Base-by-base conservation (phyloP, 2,329 filamentous ascomycete species). In the Teratosphaeriaceae sp. region DNA sequence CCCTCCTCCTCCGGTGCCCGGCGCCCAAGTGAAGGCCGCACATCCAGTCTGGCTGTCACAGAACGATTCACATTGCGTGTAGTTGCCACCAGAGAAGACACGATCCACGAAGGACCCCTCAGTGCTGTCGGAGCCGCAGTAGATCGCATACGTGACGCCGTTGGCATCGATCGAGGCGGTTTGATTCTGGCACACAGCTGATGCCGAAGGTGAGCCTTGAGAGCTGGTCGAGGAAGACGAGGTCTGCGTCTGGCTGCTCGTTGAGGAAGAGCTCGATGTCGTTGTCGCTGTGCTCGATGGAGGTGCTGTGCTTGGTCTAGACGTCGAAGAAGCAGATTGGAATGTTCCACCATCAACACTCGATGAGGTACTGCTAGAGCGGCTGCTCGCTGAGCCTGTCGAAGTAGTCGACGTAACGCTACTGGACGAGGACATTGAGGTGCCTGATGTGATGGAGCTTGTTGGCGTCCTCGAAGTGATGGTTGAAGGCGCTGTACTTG, bases 1-100 rank as follows among this genome's bases (percentile, higher is more conserved):
- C 5, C 42, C 42, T n/a, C 42, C 42, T 35, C 18, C 22, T 22
- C 12, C 24, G n/a, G 35, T 18, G 30, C 31, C 27, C 4, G 33
- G 33, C 16, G 23, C n/a, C 40, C 40, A 47, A 8, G 29, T 18
- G 23, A 24, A 47, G 5, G 38, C 46, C 6, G 34, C 42, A 31
- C 51, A 54, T 3, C 29, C 42, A 8, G 36, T 19, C 6, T 38
- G 43, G 22, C 38, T 38, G 38, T 54, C 51, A 26, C 51, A 54
- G 15, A 43, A 35, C 16, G 36, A 38, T 22, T 50, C 40, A 36
- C 51, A 54, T n/a, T 47, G 47, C 13, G 34, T 41, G 35, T 43
- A 52, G 21, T 44, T 42, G 13, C 51, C 44, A 19, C 38, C 23
- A 5, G 37, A 24, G 13, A 34, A 38, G 3, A 30, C 41, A 2